Base-by-base conservation (phyloP, 2,329 filamentous ascomycete species). In the Sporothrix euskadiensis region DNA sequence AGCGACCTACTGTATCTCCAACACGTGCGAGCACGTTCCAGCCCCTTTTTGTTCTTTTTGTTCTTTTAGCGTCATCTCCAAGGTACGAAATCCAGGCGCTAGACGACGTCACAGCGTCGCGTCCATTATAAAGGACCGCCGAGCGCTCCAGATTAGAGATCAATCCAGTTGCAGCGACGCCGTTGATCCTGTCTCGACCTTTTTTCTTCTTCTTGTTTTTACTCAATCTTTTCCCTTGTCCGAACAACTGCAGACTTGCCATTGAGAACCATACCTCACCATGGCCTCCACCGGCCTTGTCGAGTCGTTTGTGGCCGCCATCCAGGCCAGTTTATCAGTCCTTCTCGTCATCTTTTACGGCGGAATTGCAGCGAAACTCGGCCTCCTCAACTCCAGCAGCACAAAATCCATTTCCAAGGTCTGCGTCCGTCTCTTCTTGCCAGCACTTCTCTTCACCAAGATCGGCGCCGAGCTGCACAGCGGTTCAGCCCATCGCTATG, bases 271-370 rank as follows among this genome's bases (percentile, higher is more conserved):
- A 35, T 44, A 3, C 39, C 14, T 30, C 59, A 4, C 22, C 12
- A 78, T 78, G 77, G 75, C 77, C 1, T 56, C 76, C 10, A 74
- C 74, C 2, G 79, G 81, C 10, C 76, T 83, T 14, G 57, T 80
- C 41, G 76, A 79, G 73, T 84, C 84, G 30, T 83, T 85, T 73
- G 73, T 84, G 1, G 83, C 81, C 0, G 84, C 84, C 35, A 79
- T 86, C 39, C 84, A 86, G 78, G 84, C 85, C 35, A 82, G 81
- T 68, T 77, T 86, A 39, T 85, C 84, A 0, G 84, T 86, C 1
- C 79, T 86, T 4, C 80, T 86, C 2, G 83, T 84, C 32, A 84
- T 86, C 32, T 80, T 75, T 26, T 85, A 84, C 73, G 85, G 85
- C 19, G 81, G 79, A 16, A 52, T 84, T 6, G 82, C 84, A 0